Conservation (phyloP, 2,329 filamentous ascomycete genomes). For the Talaromyces albobiverticillius region DNA sequence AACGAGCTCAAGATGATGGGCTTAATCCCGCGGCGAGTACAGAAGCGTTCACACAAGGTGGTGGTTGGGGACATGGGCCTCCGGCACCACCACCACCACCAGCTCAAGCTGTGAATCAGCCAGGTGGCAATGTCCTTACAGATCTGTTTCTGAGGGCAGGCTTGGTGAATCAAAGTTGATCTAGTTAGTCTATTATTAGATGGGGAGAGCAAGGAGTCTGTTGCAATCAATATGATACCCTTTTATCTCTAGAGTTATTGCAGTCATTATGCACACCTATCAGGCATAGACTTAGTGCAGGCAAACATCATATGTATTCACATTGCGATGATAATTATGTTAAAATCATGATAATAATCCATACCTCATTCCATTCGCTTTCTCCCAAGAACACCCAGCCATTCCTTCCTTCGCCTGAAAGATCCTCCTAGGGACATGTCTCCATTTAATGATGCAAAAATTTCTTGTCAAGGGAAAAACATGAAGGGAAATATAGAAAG, state of each 20-base stretch:
- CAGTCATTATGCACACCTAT: background rate
- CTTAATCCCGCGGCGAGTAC: constrained; percentile 36
- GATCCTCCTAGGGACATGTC: background rate
- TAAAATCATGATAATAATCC: background rate
- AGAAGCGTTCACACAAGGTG: background rate
- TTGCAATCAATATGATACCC: background rate
- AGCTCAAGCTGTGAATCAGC: constrained; percentile 1
- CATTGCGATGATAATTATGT: background rate
- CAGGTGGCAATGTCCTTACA: constrained; percentile 33
- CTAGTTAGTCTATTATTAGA: background rate
- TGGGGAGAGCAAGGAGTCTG: background rate
- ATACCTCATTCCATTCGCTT: background rate
- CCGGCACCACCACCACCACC: constrained; percentile 14
- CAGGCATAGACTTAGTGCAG: too few relatives aligned
- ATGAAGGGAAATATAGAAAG: background rate
- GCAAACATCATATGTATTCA: constrained; percentile 13
- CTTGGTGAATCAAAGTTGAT: constrained; percentile 19
- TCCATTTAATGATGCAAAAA: background rate
- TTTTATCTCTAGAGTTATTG: background rate
- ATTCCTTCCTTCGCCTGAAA: background rate
- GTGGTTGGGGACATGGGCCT: background rate
- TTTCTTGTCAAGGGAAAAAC: background rate
- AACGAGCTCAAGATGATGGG: constrained; percentile 50
- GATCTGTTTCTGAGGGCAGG: constrained; percentile 45
- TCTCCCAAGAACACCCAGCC: background rate